Evolutionary conservation across 148 eudicot species (phyloP), one percentile per base, ranked within the genome.

Genomic region (Dysphania ambrosioides): DNA sequence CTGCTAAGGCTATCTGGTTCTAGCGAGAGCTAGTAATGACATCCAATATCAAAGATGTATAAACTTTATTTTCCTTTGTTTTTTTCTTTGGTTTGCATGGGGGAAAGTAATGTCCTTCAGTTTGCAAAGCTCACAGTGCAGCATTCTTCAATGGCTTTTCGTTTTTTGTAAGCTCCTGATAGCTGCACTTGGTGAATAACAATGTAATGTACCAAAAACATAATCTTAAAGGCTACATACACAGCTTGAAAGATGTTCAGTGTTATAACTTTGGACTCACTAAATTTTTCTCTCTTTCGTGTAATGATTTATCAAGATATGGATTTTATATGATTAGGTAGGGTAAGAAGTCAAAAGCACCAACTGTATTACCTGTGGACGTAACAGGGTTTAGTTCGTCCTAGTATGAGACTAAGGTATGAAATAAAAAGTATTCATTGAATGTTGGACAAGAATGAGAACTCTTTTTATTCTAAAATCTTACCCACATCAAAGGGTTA

Each of bases 1-100:
- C 79, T 23, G 84, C 84, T 12, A 81, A 77, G 71, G 84, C 78
- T 55, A 81, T 81, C 2, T 81, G 84, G 84, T 78, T 81, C 42
- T 81, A 81, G 60, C 32, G 9, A n/a, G n/a, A n/a, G n/a, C n/a
- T n/a, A n/a, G 16, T 19, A 41, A 38, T 8, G 6, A 34, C 41
- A 63, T 63, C 67, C 67, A 1, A 18, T 18, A 63, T 5, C 19
- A 47, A 47, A 41, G 65, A 63, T 63, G 67, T 63, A 63, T 63
- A 19, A 32, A 34, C 2, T 2, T 49, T 18, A 0, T 5, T 53
- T 18, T 53, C 10, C 21, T 53, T 26, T n/a, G n/a, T n/a, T n/a
- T 26, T 58, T 2, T 38, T 65, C 36, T 36, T 21, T 65, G 5
- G 15, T 19, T 35, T 65, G 13, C 21, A 7, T 65, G 44, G 68